Base-by-base conservation (phyloP, 306 rosid genomes). In the Medicago lupulina region DNA sequence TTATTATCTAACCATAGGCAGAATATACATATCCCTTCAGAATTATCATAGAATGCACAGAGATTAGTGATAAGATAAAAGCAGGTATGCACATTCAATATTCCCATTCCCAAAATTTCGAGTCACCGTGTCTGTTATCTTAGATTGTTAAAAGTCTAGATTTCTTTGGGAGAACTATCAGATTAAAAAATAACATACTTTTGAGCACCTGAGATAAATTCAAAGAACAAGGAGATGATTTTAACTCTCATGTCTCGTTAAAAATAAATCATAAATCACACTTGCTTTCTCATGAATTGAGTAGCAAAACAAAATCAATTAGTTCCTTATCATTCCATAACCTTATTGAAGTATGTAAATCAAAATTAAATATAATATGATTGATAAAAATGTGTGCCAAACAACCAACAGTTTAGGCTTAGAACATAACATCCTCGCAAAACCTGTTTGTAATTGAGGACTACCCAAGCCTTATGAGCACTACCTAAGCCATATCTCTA, bases 11-110 rank as follows among this genome's bases (percentile, higher is more conserved):
- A 18, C 62, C 73, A 19, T 15, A 15, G 39, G 74, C 60, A 82
- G 62, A 77, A 77, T 59, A 70, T 49, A 46, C 70, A 80, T 41
- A 43, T 13, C 55, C 64, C 25, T 41, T 67, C 7, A 57, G 62
- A 83, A 55, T 70, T 55, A 81, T 36, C 53, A 55, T 47, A 28
- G 57, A 14, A 67, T 39, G 46, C 11, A 75, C 55, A 66, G 46
- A 70, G 34, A 28, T 11, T 18, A 23, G 15, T 54, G 39, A 65
- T 68, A 21, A 28, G 31, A 43, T 11, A 10, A n/a, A 36, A 58
- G 50, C 3, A 31, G 16, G 60, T 34, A 72, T 41, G 13, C 18
- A 57, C n/a, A 12, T 51, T 41, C 66, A 65, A 14, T 5, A 34
- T 34, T 34, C 38, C 6, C 38, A 15, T 49, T 63, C 14, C 14